Evolutionary conservation across 352 stramenopile genomes (phyloP), one percentile per base, ranked within the genome.

Genomic region (Phytophthora pistaciae): DNA sequence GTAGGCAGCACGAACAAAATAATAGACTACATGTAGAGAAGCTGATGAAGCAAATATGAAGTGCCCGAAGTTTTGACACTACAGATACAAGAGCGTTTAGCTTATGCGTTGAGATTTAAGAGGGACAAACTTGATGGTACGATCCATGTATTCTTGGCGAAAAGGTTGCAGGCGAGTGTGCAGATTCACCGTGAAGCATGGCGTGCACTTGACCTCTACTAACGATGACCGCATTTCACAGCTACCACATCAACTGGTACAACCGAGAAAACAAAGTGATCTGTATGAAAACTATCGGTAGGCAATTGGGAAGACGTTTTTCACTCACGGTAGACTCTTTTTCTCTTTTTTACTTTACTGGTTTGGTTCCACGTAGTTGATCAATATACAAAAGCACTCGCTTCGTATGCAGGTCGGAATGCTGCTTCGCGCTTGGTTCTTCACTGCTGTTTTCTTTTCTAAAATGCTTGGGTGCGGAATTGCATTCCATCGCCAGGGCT

Each of bases 321-420:
- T 56, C 25, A 29, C 42, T 44, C 60, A 55, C 29, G 21, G 42
- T 48, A 57, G 27, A 49, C 16, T 44, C 54, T 76, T 72, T 76
- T 69, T 75, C 59, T 71, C 21, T 27, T 75, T 76, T 76, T 76
- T 72, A 76, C 29, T 73, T 75, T 68, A 75, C 68, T 60, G 38
- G 29, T 16, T 49, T 61, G 36, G 48, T 60, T 74, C 68, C 68
- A 75, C 67, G 63, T 61, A 67, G 56, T 60, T 64, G 64, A 27
- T 52, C 55, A 72, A 76, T 73, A 69, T 69, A 76, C 64, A 76
- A 64, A 68, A 76, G 69, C 69, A 54, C 57, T 75, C 33, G 63
- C 64, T 72, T 68, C 48, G 33, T 68, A 57, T 70, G 53, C 50
- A 72, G 64, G 53, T 61, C 38, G 48, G 42, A 64, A 60, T 68